These are phyloP conservation scores for Moesziomyces sp. DNA, from an alignment of 1,284 basidiomycete genomes.

Conservation along the genomic window DNA sequence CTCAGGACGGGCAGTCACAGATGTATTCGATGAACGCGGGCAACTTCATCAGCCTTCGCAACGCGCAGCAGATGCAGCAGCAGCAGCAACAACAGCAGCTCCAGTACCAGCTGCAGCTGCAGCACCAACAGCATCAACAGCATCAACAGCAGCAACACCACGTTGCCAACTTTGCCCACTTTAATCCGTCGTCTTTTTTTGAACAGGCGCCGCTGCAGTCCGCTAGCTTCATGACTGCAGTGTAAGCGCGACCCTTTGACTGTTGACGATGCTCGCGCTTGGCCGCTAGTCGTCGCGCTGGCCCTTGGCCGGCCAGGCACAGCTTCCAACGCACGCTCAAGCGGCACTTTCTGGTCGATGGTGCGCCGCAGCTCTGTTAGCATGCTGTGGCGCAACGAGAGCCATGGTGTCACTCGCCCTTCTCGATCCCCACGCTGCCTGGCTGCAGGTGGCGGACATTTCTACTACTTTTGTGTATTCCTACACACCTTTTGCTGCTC, in stretches of 20 bases:
- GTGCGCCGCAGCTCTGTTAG: conserved; percentile 21
- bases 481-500: neutral
- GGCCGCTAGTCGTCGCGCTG: neutral
- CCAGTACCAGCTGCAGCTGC: conserved; percentile 24
- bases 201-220: conserved; percentile 50
- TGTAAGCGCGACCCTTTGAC: conserved; percentile 25
- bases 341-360: conserved; percentile 4
- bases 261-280: neutral
- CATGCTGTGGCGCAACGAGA: conserved; percentile 12
- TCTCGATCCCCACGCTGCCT: neutral
- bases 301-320: too few species aligned
- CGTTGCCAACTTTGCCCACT: conserved; percentile 13
- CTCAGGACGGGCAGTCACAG: conserved; percentile 19
- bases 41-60: conserved; percentile 29
- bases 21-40: conserved; percentile 30
- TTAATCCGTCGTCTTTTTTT: conserved; percentile 48
- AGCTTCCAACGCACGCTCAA: neutral
- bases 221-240: conserved; percentile 49
- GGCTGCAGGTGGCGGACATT: neutral
- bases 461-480: neutral
- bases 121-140: conserved; percentile 15
- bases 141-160: conserved; percentile 30
- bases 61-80: conserved; percentile 33
- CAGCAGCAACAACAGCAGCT: conserved; percentile 20
- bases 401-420: too few species aligned